A percentile compares a stretch with the other conserved stretches of the same genome.
These are phyloP conservation scores for Penicillium odoratum DNA, from an alignment of 495 filamentous ascomycete species.

Conservation along the genomic window DNA sequence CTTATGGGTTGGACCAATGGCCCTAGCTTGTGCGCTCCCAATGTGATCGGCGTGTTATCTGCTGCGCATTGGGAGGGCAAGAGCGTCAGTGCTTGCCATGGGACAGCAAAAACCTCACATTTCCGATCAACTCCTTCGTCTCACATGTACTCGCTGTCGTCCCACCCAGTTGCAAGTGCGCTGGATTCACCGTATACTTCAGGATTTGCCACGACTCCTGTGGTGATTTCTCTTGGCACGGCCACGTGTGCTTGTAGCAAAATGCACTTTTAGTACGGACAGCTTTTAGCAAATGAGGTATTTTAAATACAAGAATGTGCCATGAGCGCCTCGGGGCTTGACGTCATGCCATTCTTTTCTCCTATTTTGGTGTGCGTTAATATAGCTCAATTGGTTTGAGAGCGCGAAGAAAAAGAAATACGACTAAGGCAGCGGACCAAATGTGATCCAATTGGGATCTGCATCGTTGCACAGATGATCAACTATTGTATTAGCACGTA, in stretches of 20 bases:
- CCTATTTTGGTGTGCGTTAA: too few relatives aligned
- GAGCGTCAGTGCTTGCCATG: background rate
- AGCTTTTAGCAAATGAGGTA: too few relatives aligned
- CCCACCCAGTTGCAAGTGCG: background rate
- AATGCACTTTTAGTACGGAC: background rate
- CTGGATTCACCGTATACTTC: background rate
- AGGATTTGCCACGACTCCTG: background rate
- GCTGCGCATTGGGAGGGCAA: slow-evolving; percentile 1
- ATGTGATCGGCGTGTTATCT: slow-evolving; percentile 10
- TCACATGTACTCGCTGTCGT: background rate
- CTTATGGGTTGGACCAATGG: slow-evolving; percentile 47
- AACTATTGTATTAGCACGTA: too few relatives aligned
- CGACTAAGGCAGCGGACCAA: too few relatives aligned
- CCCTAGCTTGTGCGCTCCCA: slow-evolving; percentile 21
- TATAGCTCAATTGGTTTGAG: too few relatives aligned
- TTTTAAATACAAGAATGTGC: too few relatives aligned
- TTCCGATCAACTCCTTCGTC: background rate
- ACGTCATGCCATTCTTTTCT: too few relatives aligned
- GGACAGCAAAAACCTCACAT: background rate
- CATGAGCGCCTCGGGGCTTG: too few relatives aligned
- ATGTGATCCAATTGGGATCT: too few relatives aligned
- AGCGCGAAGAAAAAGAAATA: too few relatives aligned
- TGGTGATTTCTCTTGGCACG: background rate
- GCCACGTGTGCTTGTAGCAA: background rate
- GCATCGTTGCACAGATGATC: too few relatives aligned